phyloP scores from a whole-genome alignment of 2,329 filamentous ascomycete genomes.

The Ceratocystis huliohia region DNA sequence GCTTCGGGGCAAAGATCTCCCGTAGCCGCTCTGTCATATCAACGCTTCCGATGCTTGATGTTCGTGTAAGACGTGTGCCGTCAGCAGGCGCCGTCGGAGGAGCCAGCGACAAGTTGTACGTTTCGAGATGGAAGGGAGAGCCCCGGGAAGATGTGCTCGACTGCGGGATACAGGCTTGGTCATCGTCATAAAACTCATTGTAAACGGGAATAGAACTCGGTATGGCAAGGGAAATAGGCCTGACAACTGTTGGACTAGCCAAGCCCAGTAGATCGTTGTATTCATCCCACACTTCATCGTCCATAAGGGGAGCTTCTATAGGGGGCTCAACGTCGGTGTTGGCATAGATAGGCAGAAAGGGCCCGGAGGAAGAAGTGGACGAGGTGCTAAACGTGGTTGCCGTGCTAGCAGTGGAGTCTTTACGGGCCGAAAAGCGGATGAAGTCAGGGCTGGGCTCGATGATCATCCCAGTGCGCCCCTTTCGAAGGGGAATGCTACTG shows the following conservation, averaged over 20 bases:
- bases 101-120: slow-evolving; percentile 30
- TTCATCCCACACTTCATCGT: slow-evolving; percentile 90
- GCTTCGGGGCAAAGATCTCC: slow-evolving; percentile 33
- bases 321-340: slow-evolving; percentile 53
- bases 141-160: slow-evolving; percentile 46
- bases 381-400: slow-evolving; percentile 35
- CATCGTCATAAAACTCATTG: slow-evolving; percentile 79
- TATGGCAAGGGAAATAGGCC: neutral
- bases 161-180: slow-evolving; percentile 35
- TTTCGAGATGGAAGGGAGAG: slow-evolving; percentile 44
- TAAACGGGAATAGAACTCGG: slow-evolving; percentile 70
- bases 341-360: slow-evolving; percentile 40
- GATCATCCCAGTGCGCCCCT: slow-evolving; percentile 26
- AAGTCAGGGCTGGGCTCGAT: slow-evolving; percentile 45
- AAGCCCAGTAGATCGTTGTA: slow-evolving; percentile 73
- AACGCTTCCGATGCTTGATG: slow-evolving; percentile 42
- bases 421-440: slow-evolving; percentile 57
- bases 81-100: slow-evolving; percentile 30
- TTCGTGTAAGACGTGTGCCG: slow-evolving; percentile 38
- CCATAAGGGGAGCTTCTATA: slow-evolving; percentile 48
- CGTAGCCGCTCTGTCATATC: slow-evolving; percentile 43
- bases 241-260: slow-evolving; percentile 42
- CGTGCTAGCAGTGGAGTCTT: slow-evolving; percentile 51
- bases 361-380: slow-evolving; percentile 52
- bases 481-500: slow-evolving; percentile 29